Evolutionary conservation across 164 flowering plant genomes (phyloP).

Genomic region (Vitis rotundifolia): DNA sequence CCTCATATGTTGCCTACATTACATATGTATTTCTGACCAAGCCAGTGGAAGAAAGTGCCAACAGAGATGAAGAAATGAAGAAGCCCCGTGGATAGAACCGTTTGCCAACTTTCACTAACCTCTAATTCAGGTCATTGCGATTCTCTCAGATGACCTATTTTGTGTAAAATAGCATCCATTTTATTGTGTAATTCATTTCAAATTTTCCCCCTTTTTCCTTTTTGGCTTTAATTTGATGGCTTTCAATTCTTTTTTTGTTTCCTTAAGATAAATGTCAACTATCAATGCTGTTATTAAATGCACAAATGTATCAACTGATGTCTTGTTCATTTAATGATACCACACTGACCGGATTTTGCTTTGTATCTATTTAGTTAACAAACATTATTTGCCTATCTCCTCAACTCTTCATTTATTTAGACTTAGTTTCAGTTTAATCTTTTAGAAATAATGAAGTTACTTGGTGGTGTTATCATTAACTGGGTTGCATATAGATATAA

Average conservation of each 20-base stretch:
- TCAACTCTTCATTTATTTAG: too few species aligned
- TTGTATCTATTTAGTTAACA: too few species aligned
- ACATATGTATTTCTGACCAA: conserved; percentile 13
- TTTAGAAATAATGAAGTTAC: too few species aligned
- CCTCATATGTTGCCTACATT: conserved; percentile 17
- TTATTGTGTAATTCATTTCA: conserved; percentile 43
- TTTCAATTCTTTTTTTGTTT: background rate
- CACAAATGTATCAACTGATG: too few species aligned
- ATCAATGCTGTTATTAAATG: too few species aligned
- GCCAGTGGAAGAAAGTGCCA: conserved; percentile 9
- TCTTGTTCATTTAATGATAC: too few species aligned
- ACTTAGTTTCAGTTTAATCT: too few species aligned
- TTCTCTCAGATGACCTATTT: conserved; percentile 23
- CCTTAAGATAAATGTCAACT: too few species aligned
- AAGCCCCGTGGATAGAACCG: conserved; percentile 5
- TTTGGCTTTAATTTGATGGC: background rate
- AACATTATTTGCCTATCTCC: too few species aligned
- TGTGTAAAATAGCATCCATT: conserved; percentile 41
- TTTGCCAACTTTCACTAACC: conserved; percentile 10
- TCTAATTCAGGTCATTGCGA: conserved; percentile 19
- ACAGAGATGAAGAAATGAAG: conserved; percentile 2
- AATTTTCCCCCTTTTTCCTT: background rate
- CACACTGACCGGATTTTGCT: too few species aligned
- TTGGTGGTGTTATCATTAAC: too few species aligned
- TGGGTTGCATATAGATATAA: too few species aligned